Base-by-base conservation (phyloP, 768 basidiomycete species). In the Lactifluus volemus region DNA sequence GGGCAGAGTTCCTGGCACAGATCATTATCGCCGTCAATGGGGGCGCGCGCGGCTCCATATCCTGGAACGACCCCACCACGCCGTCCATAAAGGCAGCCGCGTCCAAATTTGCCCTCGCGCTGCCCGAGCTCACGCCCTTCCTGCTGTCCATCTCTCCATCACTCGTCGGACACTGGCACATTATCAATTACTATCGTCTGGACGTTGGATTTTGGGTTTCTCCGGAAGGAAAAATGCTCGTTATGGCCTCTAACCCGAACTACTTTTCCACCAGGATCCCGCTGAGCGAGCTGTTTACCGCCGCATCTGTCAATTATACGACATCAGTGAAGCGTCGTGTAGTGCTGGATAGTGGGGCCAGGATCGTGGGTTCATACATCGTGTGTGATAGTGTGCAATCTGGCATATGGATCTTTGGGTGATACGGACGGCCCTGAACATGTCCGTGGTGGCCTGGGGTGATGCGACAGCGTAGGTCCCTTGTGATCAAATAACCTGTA, bases 21-120 rank as follows among this genome's bases (percentile, higher is more conserved):
- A 80, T 77, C 64, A 76, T 86, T 38, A 68, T 89, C 17, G 83
- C 79, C 1, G 83, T 89, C 68, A 89, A 86, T 62, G 86, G 89
- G 57, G 86, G 88, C 6, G 85, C 76, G 1, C 69, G 83, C 6
- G 85, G 73, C 49, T 67, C 70, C 48, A 71, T 79, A 19, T 71
- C 75, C 1, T 79, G 78, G 77, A 71, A 73, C 48, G 76, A 76
- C 58, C 77, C 78, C 2, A 77, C 76, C 1, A 68, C 78, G 0
- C 49, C 63, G 17, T 74, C 74, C 50, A 73, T 79, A 63, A 76
- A 74, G 63, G 64, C 67, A 10, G 68, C 71, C 12, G 76, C 77
- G 1, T 68, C 75, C 0, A 34, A 58, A 10, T 72, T 78, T 44
- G 72, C 76, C 3, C 55, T 50, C 38, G 67, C 73, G 2, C 70